Evolutionary conservation across 2,329 filamentous ascomycete species (phyloP), one percentile per base, ranked within the genome.

Genomic region (Didymella lethalis): DNA sequence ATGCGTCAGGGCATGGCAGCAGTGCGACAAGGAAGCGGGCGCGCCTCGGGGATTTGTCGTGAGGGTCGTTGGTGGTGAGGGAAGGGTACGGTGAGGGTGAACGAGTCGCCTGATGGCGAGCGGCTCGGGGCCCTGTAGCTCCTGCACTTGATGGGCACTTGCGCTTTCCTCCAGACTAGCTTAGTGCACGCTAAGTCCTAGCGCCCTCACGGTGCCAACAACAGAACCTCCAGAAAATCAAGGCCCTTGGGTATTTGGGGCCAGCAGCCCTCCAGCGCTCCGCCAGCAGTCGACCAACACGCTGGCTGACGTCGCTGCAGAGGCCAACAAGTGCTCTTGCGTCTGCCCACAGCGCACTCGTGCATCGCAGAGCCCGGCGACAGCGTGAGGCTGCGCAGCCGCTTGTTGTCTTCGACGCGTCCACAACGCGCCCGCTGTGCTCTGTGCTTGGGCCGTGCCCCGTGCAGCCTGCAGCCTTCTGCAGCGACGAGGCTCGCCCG

Each of bases 1-100:
- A 48, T 60, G 49, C 47, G 56, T 67, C 67, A 64, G 68, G 60
- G 64, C 69, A 68, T 69, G 54, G 67, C 64, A 55, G 52, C 51
- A 59, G 52, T 45, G 57, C 57, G 52, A 63, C 62, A 64, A 67
- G 62, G 66, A 66, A 63, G 60, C 65, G 64, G 64, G 64, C 62
- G 64, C 62, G 55, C 62, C 65, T 64, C 64, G 65, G 61, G 56
- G 51, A 46, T 58, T 49, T 57, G 54, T 69, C 62, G 66, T 69
- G 66, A 69, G 47, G 48, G 64, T 64, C 61, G 65, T 64, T 36
- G 66, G 65, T 57, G 59, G 51, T 51, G 51, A 47, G 44, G 51
- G 43, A 47, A 47, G 32, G 48, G 32, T 29, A 54, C 34, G 48
- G 57, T 54, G 47, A 52, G 45, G 44, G 47, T 45, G 55, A 43